Conservation (phyloP, 192 early-diverging fungal genomes). For the Backusella tuberculispora region DNA sequence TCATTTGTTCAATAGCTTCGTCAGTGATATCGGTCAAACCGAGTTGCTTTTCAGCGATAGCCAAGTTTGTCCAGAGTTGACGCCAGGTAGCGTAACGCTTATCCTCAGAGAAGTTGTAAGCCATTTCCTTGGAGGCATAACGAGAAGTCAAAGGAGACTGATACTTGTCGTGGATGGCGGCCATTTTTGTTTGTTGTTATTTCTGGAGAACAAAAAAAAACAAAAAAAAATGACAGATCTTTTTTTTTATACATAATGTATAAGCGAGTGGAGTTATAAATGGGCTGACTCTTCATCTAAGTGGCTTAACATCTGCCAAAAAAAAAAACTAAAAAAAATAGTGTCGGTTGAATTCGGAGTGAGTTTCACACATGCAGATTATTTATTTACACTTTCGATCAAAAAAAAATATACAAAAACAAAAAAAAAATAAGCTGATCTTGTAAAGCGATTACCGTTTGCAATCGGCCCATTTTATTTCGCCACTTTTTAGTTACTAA, state of each 20-base stretch:
- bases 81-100: slow-evolving; percentile 97
- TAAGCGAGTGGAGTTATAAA: slow-evolving; percentile 1
- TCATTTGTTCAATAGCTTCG: slow-evolving; percentile 88
- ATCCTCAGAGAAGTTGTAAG: slow-evolving; percentile 93
- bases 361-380: too few relatives aligned
- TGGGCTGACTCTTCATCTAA: slow-evolving; percentile 6
- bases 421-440: neutral
- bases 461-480: neutral
- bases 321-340: slow-evolving; percentile 1
- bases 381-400: too few relatives aligned
- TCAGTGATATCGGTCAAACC: slow-evolving; percentile 88
- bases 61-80: slow-evolving; percentile 92
- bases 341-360: slow-evolving; percentile 11
- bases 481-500: neutral
- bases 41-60: slow-evolving; percentile 89
- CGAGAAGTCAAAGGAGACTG: slow-evolving; percentile 95
- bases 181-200: neutral
- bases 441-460: neutral
- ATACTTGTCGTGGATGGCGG: slow-evolving; percentile 76
- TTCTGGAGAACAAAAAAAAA: slow-evolving; percentile 1
- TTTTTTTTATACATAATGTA: neutral
- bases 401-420: too few relatives aligned
- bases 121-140: slow-evolving; percentile 97
- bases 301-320: neutral
- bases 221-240: slow-evolving; percentile 1